A percentile compares a stretch with the other conserved stretches of the same genome.
phyloP scores from a whole-genome alignment of 139 green algal genomes.

The Desmodesmus armatus region DNA sequence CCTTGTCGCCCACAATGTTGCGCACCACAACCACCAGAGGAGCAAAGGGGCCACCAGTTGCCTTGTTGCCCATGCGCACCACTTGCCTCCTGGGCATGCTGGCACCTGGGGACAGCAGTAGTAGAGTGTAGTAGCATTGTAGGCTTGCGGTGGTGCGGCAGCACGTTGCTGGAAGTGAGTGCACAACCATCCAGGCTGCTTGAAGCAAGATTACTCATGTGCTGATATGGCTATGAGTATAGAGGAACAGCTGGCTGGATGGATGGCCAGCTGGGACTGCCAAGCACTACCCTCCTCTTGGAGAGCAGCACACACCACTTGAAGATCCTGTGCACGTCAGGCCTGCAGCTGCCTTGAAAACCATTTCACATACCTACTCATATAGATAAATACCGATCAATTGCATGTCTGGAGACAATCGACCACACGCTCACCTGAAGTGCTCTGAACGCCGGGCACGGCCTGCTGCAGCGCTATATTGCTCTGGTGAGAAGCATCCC shows the following conservation, averaged over 20 bases:
- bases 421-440: slow-evolving; percentile 13
- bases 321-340: too few species aligned
- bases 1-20: slow-evolving; percentile 90
- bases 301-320: too few species aligned
- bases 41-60: slow-evolving; percentile 86
- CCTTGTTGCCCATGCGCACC: slow-evolving; percentile 85
- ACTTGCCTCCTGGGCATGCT: slow-evolving; percentile 32
- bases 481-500: slow-evolving; percentile 42
- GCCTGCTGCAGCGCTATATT: slow-evolving; percentile 35
- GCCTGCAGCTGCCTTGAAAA: background rate
- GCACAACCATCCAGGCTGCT: too few species aligned
- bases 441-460: slow-evolving; percentile 19
- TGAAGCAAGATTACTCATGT: too few species aligned
- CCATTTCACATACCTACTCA: background rate
- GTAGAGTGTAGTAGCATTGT: too few species aligned
- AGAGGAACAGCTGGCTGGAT: too few species aligned
- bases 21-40: slow-evolving; percentile 87
- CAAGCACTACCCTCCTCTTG: too few species aligned
- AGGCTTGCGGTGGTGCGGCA: too few species aligned
- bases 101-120: too few species aligned
- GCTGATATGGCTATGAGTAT: too few species aligned
- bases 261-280: too few species aligned
- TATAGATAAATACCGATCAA: background rate
- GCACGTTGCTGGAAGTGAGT: too few species aligned
- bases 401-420: background rate